These are phyloP conservation scores for Pleoardoris graminearum DNA, from an alignment of 2,329 filamentous ascomycete species.

Conservation along the genomic window DNA sequence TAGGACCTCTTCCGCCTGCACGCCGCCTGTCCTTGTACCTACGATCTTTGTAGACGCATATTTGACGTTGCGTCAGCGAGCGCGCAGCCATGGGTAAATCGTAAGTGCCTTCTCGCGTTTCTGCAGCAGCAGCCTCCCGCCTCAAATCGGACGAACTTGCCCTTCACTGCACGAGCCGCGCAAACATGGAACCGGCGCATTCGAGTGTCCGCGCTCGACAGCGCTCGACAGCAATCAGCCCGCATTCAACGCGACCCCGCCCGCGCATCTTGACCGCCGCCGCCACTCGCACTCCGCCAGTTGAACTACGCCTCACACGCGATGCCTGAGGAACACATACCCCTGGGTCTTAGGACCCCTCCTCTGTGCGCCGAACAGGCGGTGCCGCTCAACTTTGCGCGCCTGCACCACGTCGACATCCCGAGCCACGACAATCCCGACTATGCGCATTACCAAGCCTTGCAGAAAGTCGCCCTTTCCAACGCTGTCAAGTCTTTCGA, in stretches of 20 bases:
- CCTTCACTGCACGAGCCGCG: constrained; percentile 20
- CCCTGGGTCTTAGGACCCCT: constrained; percentile 22
- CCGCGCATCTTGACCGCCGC: constrained; percentile 10
- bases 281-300: constrained; percentile 8
- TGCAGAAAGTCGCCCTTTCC: constrained; percentile 29
- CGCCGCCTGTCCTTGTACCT: neutral
- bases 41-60: neutral
- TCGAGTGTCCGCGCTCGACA: constrained; percentile 10
- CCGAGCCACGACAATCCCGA: constrained; percentile 30
- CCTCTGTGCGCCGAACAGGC: constrained; percentile 29
- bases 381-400: constrained; percentile 38
- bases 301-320: constrained; percentile 3
- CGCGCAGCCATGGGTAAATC: constrained; percentile 46
- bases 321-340: constrained; percentile 13
- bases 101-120: constrained; percentile 39
- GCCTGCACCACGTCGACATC: constrained; percentile 25
- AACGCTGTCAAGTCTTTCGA: constrained; percentile 30
- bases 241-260: constrained; percentile 14
- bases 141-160: constrained; percentile 20
- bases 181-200: neutral
- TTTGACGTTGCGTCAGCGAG: neutral
- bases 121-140: constrained; percentile 14
- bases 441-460: constrained; percentile 30
- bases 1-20: neutral
- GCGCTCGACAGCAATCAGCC: neutral